A percentile compares a stretch with the other conserved stretches of the same genome.
Conservation (phyloP, 75 land plant genomes). For the Pseudotsuga menziesii region DNA sequence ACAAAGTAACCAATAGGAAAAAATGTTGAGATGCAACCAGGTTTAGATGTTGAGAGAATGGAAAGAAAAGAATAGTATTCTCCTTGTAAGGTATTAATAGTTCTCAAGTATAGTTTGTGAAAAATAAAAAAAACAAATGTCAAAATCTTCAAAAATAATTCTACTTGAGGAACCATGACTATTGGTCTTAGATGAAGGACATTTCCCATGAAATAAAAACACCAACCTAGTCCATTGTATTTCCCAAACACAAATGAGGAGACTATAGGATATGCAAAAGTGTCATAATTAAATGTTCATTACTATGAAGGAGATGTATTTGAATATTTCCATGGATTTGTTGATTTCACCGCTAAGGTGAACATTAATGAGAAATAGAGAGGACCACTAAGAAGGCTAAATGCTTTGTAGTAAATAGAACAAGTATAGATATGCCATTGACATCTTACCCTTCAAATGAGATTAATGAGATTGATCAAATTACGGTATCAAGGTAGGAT, state of each 20-base stretch:
- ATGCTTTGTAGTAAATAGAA: too few relatives aligned
- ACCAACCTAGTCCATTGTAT: constrained; percentile 69
- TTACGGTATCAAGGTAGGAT: too few relatives aligned
- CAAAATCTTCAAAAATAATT: constrained; percentile 39
- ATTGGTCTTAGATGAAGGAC: constrained; percentile 92
- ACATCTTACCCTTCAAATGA: too few relatives aligned
- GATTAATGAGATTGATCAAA: too few relatives aligned
- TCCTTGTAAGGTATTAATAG: constrained; percentile 73
- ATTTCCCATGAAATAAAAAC: constrained; percentile 68
- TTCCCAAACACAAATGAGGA: constrained; percentile 58
- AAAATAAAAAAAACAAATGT: constrained; percentile 3
- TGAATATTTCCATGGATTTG: constrained; percentile 71
- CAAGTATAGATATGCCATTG: too few relatives aligned
- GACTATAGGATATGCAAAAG: constrained; percentile 49
- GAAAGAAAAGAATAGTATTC: constrained; percentile 56
- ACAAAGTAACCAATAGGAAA: constrained; percentile 34
- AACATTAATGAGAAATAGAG: too few relatives aligned
- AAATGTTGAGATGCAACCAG: constrained; percentile 40
- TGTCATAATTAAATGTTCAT: constrained; percentile 58
- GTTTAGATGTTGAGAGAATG: constrained; percentile 64
- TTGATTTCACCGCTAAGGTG: constrained; percentile 9
- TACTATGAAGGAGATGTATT: constrained; percentile 82
- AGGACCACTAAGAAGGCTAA: too few relatives aligned
- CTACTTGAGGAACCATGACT: constrained; percentile 62
- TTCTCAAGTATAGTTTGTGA: constrained; percentile 53